These are phyloP conservation scores for Coniochaeta sp. DNA, from an alignment of 2,329 filamentous ascomycete genomes.

Conservation along the genomic window DNA sequence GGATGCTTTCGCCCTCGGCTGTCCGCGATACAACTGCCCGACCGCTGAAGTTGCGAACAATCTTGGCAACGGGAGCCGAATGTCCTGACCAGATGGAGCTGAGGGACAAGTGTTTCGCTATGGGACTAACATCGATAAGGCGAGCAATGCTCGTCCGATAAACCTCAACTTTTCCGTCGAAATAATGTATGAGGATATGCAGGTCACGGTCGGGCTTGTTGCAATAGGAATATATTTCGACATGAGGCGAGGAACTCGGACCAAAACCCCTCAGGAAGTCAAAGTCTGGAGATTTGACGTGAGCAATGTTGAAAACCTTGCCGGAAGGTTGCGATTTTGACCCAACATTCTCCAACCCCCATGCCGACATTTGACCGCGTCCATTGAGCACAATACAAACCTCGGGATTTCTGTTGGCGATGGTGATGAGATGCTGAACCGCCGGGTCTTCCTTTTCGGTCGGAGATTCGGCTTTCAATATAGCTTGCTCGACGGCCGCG, in stretches of 20 bases:
- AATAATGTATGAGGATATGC: constrained; percentile 72
- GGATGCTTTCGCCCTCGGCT: constrained; percentile 66
- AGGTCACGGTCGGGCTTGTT: constrained; percentile 57
- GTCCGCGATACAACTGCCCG: constrained; percentile 76
- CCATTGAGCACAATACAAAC: constrained; percentile 81
- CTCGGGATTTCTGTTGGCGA: constrained; percentile 80
- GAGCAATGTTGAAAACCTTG: constrained; percentile 79
- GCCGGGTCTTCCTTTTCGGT: constrained; percentile 61
- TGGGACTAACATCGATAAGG: constrained; percentile 66
- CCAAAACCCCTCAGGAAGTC: constrained; percentile 31
- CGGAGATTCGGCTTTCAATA: constrained; percentile 50
- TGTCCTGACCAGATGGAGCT: constrained; percentile 78
- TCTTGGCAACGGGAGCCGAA: constrained; percentile 71
- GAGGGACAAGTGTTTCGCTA: constrained; percentile 51
- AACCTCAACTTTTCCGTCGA: constrained; percentile 78
- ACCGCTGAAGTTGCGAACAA: constrained; percentile 78
- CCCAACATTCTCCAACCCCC: constrained; percentile 83
- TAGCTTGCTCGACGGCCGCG: constrained; percentile 67
- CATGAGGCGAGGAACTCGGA: constrained; percentile 32
- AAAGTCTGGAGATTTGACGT: constrained; percentile 56
- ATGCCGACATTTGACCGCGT: constrained; percentile 81
- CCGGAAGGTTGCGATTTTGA: constrained; percentile 58
- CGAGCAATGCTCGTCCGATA: constrained; percentile 72
- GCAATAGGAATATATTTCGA: constrained; percentile 68
- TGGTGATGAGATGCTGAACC: constrained; percentile 75